phyloP scores from a whole-genome alignment of 495 filamentous ascomycete genomes.

The Aspergillus sclerotioniger region DNA sequence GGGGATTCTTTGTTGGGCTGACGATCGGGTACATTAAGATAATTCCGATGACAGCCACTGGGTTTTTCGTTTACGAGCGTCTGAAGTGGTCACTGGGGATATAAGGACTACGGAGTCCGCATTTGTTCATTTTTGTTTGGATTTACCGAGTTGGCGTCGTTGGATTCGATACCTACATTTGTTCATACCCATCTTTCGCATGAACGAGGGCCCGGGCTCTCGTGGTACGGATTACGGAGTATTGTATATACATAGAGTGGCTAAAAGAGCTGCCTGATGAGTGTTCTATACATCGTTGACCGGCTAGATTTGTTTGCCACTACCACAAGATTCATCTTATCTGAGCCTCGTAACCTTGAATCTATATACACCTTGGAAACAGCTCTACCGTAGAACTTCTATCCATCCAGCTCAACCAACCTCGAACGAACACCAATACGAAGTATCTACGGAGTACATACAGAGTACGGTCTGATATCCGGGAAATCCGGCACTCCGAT shows the following conservation, averaged over 20 bases:
- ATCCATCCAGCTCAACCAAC: too few relatives aligned
- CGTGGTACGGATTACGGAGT: conserved; percentile 14
- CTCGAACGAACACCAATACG: too few relatives aligned
- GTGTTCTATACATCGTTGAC: neutral
- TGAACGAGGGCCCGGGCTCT: conserved; percentile 8
- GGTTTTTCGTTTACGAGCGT: conserved; percentile 78
- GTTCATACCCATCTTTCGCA: conserved; percentile 23
- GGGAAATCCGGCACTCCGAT: neutral
- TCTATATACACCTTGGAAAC: too few relatives aligned
- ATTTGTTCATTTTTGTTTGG: conserved; percentile 3
- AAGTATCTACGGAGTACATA: too few relatives aligned
- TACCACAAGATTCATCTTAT: too few relatives aligned
- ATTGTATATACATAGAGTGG: conserved; percentile 12
- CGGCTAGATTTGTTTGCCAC: neutral
- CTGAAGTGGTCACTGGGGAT: conserved; percentile 73
- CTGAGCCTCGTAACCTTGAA: too few relatives aligned
- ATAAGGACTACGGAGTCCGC: conserved; percentile 10
- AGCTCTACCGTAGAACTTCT: too few relatives aligned
- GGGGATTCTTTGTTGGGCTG: conserved; percentile 89
- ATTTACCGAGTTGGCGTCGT: neutral
- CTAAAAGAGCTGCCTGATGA: conserved; percentile 7
- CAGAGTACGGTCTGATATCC: neutral
- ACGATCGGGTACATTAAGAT: conserved; percentile 95
- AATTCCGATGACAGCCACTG: conserved; percentile 82
- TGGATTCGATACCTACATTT: conserved; percentile 3